Conservation (phyloP, 2,329 filamentous ascomycete genomes). For the Coniochaeta ligniaria region DNA sequence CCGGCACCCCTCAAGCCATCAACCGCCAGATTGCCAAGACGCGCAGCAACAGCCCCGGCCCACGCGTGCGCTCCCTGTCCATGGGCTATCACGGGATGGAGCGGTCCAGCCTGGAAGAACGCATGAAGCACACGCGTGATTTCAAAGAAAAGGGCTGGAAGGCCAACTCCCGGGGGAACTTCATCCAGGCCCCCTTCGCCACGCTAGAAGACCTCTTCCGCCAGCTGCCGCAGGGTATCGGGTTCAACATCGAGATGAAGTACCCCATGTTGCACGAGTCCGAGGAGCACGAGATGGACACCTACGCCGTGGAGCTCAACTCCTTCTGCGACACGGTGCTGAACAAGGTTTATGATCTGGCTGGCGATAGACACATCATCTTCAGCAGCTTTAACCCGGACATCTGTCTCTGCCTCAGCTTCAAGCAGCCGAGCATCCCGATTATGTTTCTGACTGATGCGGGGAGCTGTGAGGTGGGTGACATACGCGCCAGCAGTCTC, state of each 20-base stretch:
- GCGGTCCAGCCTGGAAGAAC: slow-evolving; percentile 52
- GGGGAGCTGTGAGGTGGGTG: slow-evolving; percentile 71
- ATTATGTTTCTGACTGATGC: slow-evolving; percentile 92
- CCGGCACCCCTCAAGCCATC: slow-evolving; percentile 12
- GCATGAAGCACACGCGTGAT: slow-evolving; percentile 95
- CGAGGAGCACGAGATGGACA: slow-evolving; percentile 94
- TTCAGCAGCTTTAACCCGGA: slow-evolving; percentile 98
- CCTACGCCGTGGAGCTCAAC: slow-evolving; percentile 91
- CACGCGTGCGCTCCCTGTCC: slow-evolving; percentile 44
- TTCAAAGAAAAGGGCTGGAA: slow-evolving; percentile 96
- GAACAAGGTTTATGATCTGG: slow-evolving; percentile 80
- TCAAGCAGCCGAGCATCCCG: slow-evolving; percentile 96
- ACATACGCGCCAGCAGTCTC: slow-evolving; percentile 82
- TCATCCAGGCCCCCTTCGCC: slow-evolving; percentile 93
- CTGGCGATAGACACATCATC: slow-evolving; percentile 79
- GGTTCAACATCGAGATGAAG: slow-evolving; percentile 99
- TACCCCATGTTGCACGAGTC: slow-evolving; percentile 97
- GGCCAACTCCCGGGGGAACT: slow-evolving; percentile 85
- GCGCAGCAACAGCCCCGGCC: slow-evolving; percentile 20
- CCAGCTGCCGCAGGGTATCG: slow-evolving; percentile 72
- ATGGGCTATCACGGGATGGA: slow-evolving; percentile 37
- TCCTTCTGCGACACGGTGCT: slow-evolving; percentile 94
- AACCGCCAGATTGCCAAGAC: slow-evolving; percentile 20
- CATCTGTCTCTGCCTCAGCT: slow-evolving; percentile 85
- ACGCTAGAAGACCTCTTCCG: slow-evolving; percentile 91